phyloP scores from a whole-genome alignment of 2,329 filamentous ascomycete species.

The Cryphonectria japonica region DNA sequence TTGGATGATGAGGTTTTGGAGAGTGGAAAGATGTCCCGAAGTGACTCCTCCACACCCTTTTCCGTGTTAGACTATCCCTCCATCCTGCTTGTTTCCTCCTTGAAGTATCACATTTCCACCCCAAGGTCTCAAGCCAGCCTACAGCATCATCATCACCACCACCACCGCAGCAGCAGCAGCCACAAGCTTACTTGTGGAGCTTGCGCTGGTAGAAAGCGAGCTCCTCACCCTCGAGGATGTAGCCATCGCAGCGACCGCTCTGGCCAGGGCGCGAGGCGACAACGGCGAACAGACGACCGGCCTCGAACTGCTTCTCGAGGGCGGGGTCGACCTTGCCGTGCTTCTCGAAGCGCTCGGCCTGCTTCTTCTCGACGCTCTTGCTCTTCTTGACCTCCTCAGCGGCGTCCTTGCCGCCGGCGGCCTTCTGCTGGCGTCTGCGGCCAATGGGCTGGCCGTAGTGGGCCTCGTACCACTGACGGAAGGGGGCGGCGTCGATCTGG shows the following conservation, averaged over 20 bases:
- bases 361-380: constrained; percentile 96
- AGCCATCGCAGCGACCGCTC: constrained; percentile 94
- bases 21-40: not conserved
- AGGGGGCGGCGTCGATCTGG: constrained; percentile 97
- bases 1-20: constrained; percentile 22
- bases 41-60: constrained; percentile 7
- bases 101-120: not conserved
- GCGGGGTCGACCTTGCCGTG: constrained; percentile 90
- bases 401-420: constrained; percentile 56
- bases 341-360: constrained; percentile 80
- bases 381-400: constrained; percentile 85
- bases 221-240: constrained; percentile 99
- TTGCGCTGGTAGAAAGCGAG: constrained; percentile 99
- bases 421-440: constrained; percentile 88
- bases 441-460: constrained; percentile 94
- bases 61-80: constrained; percentile 23
- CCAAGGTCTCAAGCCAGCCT: constrained; percentile 17
- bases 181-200: constrained; percentile 85
- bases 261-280: constrained; percentile 92
- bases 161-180: not conserved
- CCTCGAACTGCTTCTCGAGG: constrained; percentile 99
- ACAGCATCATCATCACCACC: not conserved
- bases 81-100: constrained; percentile 4
- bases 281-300: constrained; percentile 94
- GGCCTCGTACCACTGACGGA: constrained; percentile 99